Base-by-base conservation (phyloP, 305 asterid genomes). In the Rubia peregrina region DNA sequence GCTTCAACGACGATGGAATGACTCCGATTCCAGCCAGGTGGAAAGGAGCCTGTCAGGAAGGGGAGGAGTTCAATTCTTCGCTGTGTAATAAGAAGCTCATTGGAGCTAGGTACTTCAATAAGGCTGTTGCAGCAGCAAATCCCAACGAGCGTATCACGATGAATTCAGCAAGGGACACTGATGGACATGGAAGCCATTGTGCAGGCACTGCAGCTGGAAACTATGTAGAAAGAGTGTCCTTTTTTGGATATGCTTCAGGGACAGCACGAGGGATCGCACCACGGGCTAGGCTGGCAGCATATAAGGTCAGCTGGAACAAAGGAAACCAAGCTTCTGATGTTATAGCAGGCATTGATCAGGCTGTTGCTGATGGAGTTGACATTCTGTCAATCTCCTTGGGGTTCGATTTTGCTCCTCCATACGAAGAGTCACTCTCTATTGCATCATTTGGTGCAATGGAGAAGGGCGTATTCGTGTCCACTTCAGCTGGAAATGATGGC, bases 181-280 rank as follows among this genome's bases (percentile, higher is more conserved):
- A 38, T 0, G 94, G 96, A 7, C 96, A 87, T 46, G 94, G 96
- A 40, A 84, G 94, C 0, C 94, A 89, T 36, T 80, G 77, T 33
- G 79, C 83, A 1, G 74, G 82, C 59, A 82, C 74, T 53, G 84
- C 84, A 0, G 83, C 84, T 0, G 88, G 80, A 68, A 84, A 69
- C 26, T 73, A 56, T 17, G 83, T 84, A 0, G 74, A 76, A 44
- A 72, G 59, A 0, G 82, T 74, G 24, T 81, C 85, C 0, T 82
- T 73, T 70, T 84, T 82, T 21, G 82, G 84, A 22, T 84, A 84
- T 24, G 84, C 83, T 44, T 65, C 74, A 0, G 88, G 88, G 6
- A 81, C 84, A 0, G 80, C 83, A 5, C 65, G 78, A 59, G 85
- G 81, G 9, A 75, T 74, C 3, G 88, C 85, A 0, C 88, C 88